Base-by-base conservation (phyloP, 164 flowering plant species). In the Protea cynaroides region DNA sequence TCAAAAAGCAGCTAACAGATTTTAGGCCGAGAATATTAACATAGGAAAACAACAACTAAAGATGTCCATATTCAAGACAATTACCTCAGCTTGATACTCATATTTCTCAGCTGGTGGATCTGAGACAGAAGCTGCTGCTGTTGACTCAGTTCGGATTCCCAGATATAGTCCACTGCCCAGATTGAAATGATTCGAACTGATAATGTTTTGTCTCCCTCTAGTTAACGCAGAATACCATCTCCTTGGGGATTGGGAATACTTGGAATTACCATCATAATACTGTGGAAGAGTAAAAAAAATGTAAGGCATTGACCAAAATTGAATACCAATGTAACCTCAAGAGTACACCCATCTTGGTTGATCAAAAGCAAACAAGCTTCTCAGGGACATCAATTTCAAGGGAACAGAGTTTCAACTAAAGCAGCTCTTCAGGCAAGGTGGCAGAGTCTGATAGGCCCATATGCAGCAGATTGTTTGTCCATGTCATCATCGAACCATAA, bases 81-180 rank as follows among this genome's bases (percentile, higher is more conserved):
- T 46, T 65, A 91, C 99, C 93, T 95, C 99, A 14, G 97, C 97
- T 80, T 92, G 97, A 69, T 95, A 95, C 75, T 92, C 97, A 74
- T 69, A 84, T 73, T 83, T 95, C 73, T 95, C 96, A 56, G 72
- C 83, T 47, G 89, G 83, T 0, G 83, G 59, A 59, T 75, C 73
- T 5, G 92, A 71, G 13, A 86, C 53, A 75, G 78, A 87, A 50
- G 86, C 73, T 66, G 85, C 93, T n/a, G 85, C 87, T 61, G 96
- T 86, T 18, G 97, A 86, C 74, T 89, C 92, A 71, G 59, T 75
- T 1, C 97, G 80, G n/a, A 34, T 53, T n/a, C 82, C 84, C 47
- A 72, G 14, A 49, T 65, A 58, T 36, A 74, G 25, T n/a, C 63
- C 72, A 66, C 64, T 73, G 50, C 59, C 75, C 56, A 72, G 34